These are phyloP conservation scores for Effrenium voratum DNA, from an alignment of 73 alveolate species.

Conservation along the genomic window DNA sequence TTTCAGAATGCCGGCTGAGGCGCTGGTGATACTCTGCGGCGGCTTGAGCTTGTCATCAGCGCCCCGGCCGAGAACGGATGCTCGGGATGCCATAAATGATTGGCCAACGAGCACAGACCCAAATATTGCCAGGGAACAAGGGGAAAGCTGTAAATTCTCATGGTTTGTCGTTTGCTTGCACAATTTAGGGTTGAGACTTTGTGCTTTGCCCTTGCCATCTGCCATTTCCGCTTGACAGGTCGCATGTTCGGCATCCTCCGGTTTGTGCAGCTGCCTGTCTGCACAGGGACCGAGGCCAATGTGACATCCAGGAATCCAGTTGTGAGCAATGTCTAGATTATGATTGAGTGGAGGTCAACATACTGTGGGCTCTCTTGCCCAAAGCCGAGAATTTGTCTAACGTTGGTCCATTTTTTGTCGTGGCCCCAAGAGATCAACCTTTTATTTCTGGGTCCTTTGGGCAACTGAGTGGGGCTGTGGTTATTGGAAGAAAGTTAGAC, in stretches of 20 bases:
- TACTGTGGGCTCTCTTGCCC: too few species aligned
- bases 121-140: not conserved
- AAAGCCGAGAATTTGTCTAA: too few species aligned
- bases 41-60: constrained; percentile 62
- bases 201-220: not conserved
- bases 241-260: constrained; percentile 62
- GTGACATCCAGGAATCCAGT: too few species aligned
- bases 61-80: not conserved
- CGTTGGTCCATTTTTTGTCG: too few species aligned
- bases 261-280: constrained; percentile 37
- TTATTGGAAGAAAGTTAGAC: too few species aligned
- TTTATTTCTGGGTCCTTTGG: too few species aligned
- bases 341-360: too few species aligned
- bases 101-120: too few species aligned
- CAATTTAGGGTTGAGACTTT: not conserved
- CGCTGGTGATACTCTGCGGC: constrained; percentile 59
- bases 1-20: not conserved
- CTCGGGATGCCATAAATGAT: not conserved
- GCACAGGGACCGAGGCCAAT: not conserved
- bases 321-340: too few species aligned
- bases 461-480: too few species aligned
- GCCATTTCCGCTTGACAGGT: not conserved
- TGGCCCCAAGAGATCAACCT: too few species aligned
- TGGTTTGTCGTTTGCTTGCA: not conserved
- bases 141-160: not conserved